Evolutionary conservation across 2,329 filamentous ascomycete species (phyloP).

Genomic region (Hypoxylon sp.): DNA sequence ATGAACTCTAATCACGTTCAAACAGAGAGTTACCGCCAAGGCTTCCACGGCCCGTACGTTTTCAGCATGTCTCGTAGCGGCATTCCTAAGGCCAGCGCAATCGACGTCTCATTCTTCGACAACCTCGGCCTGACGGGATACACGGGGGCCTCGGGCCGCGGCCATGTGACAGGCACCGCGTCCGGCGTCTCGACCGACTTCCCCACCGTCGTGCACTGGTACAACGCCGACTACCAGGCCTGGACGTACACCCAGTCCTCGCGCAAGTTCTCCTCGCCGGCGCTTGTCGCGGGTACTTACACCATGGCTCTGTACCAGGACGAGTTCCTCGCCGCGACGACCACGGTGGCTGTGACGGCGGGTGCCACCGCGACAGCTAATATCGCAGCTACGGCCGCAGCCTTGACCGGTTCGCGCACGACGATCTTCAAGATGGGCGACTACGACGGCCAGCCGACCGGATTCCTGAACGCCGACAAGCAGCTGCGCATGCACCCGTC

Average conservation of each 20-base stretch:
- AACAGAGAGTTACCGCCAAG: slow-evolving; percentile 70
- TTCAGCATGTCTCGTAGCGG: slow-evolving; percentile 68
- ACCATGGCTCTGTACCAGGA: slow-evolving; percentile 72
- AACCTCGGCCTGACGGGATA: slow-evolving; percentile 68
- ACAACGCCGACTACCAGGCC: slow-evolving; percentile 69
- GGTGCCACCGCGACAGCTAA: slow-evolving; percentile 63
- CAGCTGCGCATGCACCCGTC: slow-evolving; percentile 72
- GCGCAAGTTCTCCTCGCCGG: slow-evolving; percentile 68
- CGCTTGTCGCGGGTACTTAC: slow-evolving; percentile 73
- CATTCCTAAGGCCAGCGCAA: slow-evolving; percentile 59
- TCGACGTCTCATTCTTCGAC: slow-evolving; percentile 70
- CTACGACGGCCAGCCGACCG: slow-evolving; percentile 69
- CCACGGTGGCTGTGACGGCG: slow-evolving; percentile 62
- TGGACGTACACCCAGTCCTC: slow-evolving; percentile 66
- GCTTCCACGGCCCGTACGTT: slow-evolving; percentile 72
- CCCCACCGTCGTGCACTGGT: slow-evolving; percentile 71
- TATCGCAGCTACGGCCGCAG: slow-evolving; percentile 60
- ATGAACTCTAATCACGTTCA: slow-evolving; percentile 72
- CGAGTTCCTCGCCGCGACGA: slow-evolving; percentile 66
- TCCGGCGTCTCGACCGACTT: slow-evolving; percentile 64
- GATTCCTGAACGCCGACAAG: slow-evolving; percentile 71
- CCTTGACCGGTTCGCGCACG: slow-evolving; percentile 57
- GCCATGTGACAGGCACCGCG: slow-evolving; percentile 68
- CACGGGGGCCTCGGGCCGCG: slow-evolving; percentile 63
- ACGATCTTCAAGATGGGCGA: slow-evolving; percentile 70